Percentiles rank a stretch among this genome's conserved stretches.
Evolutionary conservation across 257 asterid genomes (phyloP).

Genomic region (Linderniella brevidens): DNA sequence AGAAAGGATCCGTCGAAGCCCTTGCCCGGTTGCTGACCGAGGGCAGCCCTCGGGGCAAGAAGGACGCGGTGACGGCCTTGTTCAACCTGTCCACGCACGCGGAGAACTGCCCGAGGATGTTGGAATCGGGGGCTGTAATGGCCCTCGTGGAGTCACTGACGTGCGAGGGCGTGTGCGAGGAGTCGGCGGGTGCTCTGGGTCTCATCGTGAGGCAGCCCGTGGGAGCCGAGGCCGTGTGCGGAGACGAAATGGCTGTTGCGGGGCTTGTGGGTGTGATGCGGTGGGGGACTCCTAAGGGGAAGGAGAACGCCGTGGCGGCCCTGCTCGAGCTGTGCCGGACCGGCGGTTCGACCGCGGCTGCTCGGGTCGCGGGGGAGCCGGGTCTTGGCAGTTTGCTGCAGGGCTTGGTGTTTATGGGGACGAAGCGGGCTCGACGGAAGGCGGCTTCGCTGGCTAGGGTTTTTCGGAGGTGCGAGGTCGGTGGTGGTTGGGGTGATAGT

Average conservation of each 20-base stretch:
- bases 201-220: slow-evolving; percentile 54
- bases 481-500: too few relatives aligned
- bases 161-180: slow-evolving; percentile 60
- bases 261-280: slow-evolving; percentile 66
- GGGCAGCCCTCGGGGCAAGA: slow-evolving; percentile 73
- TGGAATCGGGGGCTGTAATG: slow-evolving; percentile 54
- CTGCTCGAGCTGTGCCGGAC: slow-evolving; percentile 66
- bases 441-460: slow-evolving; percentile 88
- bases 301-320: slow-evolving; percentile 87
- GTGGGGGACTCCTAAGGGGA: slow-evolving; percentile 70
- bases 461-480: slow-evolving; percentile 54
- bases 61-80: slow-evolving; percentile 85
- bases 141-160: slow-evolving; percentile 51
- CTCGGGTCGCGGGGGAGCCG: slow-evolving; percentile 64
- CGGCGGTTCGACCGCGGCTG: slow-evolving; percentile 62
- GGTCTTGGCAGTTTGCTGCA: slow-evolving; percentile 58
- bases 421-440: slow-evolving; percentile 86
- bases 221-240: slow-evolving; percentile 64
- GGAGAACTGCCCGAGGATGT: slow-evolving; percentile 49
- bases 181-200: slow-evolving; percentile 86
- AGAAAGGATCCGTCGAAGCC: slow-evolving; percentile 68
- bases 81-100: slow-evolving; percentile 68
- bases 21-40: slow-evolving; percentile 39
- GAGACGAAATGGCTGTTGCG: slow-evolving; percentile 41
- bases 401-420: slow-evolving; percentile 67